Evolutionary conservation across 331 rosid species (phyloP).

Genomic region (Spiraea crenata): DNA sequence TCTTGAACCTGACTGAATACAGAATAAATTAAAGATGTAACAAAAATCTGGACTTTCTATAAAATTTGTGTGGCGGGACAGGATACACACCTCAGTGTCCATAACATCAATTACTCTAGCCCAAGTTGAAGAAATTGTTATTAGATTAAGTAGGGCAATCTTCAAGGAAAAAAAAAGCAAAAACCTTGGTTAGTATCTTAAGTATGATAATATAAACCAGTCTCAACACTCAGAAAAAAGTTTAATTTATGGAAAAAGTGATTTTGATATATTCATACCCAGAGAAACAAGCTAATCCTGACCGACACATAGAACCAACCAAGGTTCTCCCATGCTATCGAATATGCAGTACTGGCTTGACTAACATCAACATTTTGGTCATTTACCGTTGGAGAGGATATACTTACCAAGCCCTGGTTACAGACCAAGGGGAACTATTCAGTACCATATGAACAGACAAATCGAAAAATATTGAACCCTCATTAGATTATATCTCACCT

Average conservation of each 20-base stretch:
- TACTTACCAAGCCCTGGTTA: constrained; percentile 43
- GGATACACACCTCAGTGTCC: constrained; percentile 74
- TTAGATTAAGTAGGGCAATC: constrained; percentile 89
- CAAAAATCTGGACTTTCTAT: constrained; percentile 13
- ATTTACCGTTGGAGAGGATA: constrained; percentile 33
- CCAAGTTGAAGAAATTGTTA: constrained; percentile 95
- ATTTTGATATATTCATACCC: constrained; percentile 49
- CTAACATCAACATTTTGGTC: constrained; percentile 40
- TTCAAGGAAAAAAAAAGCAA: constrained; percentile 28
- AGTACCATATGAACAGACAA: constrained; percentile 17
- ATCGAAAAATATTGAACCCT: constrained; percentile 24
- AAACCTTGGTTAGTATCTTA: constrained; percentile 6
- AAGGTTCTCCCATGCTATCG: constrained; percentile 58
- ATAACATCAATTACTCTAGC: constrained; percentile 94
- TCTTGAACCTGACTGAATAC: constrained; percentile 99
- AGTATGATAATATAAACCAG: constrained; percentile 17
- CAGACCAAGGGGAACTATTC: constrained; percentile 21
- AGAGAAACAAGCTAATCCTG: constrained; percentile 84
- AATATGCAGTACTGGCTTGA: constrained; percentile 39
- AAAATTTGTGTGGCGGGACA: constrained; percentile 17
- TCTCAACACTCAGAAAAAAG: constrained; percentile 1
- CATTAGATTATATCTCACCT: constrained; percentile 44
- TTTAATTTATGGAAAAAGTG: not conserved
- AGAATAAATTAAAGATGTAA: constrained; percentile 33
- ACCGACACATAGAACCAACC: constrained; percentile 84